Evolutionary conservation across 2,329 filamentous ascomycete genomes (phyloP).

Genomic region (Trichoderma semiorbis): DNA sequence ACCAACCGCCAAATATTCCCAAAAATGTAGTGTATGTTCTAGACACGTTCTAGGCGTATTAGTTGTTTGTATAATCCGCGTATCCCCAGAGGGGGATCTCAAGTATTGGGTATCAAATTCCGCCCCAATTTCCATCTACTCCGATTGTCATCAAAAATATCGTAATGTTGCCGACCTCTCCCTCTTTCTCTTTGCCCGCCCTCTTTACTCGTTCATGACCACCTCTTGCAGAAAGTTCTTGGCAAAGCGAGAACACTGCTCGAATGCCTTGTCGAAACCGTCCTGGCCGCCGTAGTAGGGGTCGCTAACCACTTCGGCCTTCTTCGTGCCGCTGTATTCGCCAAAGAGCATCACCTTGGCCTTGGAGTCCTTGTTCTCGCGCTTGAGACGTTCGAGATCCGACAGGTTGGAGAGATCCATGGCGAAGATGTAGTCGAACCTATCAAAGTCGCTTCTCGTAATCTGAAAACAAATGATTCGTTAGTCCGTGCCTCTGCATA

Average conservation of each 20-base stretch:
- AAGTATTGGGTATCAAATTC: slow-evolving; percentile 16
- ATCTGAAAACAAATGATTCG: slow-evolving; percentile 37
- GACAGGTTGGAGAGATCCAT: slow-evolving; percentile 86
- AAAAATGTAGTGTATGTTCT: background rate
- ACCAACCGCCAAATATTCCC: background rate
- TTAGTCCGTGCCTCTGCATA: background rate
- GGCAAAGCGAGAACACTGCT: slow-evolving; percentile 76
- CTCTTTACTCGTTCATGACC: slow-evolving; percentile 26
- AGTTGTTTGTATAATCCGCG: background rate
- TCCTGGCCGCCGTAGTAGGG: slow-evolving; percentile 87
- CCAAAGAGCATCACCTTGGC: slow-evolving; percentile 80
- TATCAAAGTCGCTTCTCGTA: slow-evolving; percentile 66
- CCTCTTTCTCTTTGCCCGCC: background rate
- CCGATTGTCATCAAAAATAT: slow-evolving; percentile 4
- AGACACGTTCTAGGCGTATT: slow-evolving; percentile 10
- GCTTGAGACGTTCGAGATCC: slow-evolving; percentile 61
- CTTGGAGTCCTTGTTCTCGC: slow-evolving; percentile 54
- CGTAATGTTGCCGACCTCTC: background rate
- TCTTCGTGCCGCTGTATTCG: slow-evolving; percentile 64
- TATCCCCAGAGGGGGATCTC: background rate
- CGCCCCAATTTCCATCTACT: background rate
- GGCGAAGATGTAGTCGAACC: slow-evolving; percentile 89
- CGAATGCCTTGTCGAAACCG: slow-evolving; percentile 82
- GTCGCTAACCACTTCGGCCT: slow-evolving; percentile 72
- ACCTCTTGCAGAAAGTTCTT: slow-evolving; percentile 68